Conservation (phyloP, 2,329 filamentous ascomycete species). For the Albophoma yamanashiensis region DNA sequence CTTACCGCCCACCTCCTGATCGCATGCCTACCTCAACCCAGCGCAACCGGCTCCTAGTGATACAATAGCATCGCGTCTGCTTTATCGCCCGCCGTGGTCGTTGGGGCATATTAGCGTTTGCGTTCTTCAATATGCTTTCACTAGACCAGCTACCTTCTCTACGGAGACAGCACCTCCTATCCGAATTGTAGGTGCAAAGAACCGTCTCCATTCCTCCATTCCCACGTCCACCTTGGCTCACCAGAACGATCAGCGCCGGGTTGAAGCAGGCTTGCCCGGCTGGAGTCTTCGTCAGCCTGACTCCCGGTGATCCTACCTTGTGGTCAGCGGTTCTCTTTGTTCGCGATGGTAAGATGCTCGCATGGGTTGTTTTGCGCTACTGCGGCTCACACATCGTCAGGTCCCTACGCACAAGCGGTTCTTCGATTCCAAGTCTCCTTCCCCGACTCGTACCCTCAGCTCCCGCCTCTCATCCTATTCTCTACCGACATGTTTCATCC, state of each 20-base stretch:
- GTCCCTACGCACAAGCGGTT: conserved; percentile 79
- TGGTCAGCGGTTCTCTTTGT: conserved; percentile 94
- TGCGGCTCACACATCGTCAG: conserved; percentile 31
- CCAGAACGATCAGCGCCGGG: conserved; percentile 46
- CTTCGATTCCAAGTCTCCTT: conserved; percentile 88
- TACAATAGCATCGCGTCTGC: background rate
- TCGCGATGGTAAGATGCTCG: conserved; percentile 55
- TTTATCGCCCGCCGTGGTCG: background rate
- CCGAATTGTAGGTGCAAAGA: conserved; percentile 60
- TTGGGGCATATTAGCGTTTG: background rate
- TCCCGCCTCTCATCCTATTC: conserved; percentile 80
- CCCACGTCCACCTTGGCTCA: background rate
- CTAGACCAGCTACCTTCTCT: conserved; percentile 42
- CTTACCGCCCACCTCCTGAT: conserved; percentile 1
- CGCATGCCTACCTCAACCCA: background rate
- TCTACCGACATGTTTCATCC: conserved; percentile 92
- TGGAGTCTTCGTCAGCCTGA: conserved; percentile 78
- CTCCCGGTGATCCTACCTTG: conserved; percentile 66
- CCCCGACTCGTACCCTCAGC: conserved; percentile 64
- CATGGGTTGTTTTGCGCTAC: background rate
- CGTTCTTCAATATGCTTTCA: conserved; percentile 4
- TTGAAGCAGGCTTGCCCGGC: conserved; percentile 74
- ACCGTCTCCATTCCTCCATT: too few species aligned
- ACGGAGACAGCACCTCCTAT: conserved; percentile 64
- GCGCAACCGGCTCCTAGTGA: background rate